Percentiles rank a stretch among this genome's conserved stretches.
Evolutionary conservation across 495 filamentous ascomycete genomes (phyloP).

Genomic region (Sabuloglossum arenarium): DNA sequence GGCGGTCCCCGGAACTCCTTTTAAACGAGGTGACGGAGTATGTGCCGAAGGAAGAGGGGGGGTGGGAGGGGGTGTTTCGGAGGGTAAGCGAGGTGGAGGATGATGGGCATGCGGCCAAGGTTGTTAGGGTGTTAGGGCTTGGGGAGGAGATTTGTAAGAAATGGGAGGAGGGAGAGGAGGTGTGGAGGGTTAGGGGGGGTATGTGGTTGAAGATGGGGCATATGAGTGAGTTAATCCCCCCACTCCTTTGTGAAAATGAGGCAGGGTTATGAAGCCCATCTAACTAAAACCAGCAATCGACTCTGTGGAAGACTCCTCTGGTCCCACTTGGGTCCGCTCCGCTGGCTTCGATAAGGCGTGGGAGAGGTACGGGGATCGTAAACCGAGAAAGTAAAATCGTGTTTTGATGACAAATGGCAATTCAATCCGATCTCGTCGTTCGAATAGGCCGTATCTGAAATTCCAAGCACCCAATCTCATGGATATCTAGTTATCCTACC

Average conservation of each 20-base stretch:
- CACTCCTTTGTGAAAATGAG: no score
- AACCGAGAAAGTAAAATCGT: neutral
- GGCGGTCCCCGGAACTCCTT: constrained; percentile 30
- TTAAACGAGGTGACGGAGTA: constrained; percentile 35
- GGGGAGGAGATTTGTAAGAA: constrained; percentile 28
- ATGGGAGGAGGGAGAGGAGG: constrained; percentile 23
- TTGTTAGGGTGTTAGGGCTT: constrained; percentile 42
- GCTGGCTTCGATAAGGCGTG: constrained; percentile 4
- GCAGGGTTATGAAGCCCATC: neutral
- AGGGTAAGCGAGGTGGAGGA: constrained; percentile 34
- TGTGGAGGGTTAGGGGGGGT: constrained; percentile 35
- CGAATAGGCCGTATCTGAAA: no score
- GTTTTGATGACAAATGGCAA: no score
- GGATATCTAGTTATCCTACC: no score
- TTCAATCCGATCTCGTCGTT: no score
- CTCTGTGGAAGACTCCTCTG: neutral
- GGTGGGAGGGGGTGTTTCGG: constrained; percentile 35
- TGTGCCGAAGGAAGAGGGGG: constrained; percentile 17
- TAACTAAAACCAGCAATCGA: constrained; percentile 2
- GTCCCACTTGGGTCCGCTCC: neutral
- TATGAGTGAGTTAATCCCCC: constrained; percentile 23
- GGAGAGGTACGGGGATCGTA: neutral
- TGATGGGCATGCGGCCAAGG: constrained; percentile 61
- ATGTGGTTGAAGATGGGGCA: constrained; percentile 54
- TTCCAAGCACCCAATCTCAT: no score